Evolutionary conservation across 2,329 filamentous ascomycete genomes (phyloP).

Genomic region (Camptophora hylomeconis): DNA sequence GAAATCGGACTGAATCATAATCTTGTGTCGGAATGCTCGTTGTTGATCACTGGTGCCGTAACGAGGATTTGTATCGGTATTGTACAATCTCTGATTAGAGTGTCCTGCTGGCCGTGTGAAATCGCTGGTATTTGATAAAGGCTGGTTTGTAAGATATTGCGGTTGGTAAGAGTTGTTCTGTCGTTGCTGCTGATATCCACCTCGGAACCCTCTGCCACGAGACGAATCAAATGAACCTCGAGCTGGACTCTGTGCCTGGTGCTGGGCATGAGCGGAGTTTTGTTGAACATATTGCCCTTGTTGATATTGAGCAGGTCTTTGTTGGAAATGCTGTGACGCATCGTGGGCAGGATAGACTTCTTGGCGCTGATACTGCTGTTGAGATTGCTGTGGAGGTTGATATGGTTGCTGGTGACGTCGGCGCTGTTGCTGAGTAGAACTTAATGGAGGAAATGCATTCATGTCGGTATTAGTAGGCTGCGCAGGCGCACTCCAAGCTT

Average conservation of each 20-base stretch:
- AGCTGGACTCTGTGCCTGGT: constrained; percentile 1
- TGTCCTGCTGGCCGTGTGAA: constrained; percentile 7
- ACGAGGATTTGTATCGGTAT: constrained; percentile 6
- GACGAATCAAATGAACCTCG: constrained; percentile 4
- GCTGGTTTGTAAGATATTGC: neutral
- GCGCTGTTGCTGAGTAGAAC: too few species aligned
- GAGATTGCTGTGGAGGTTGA: too few species aligned
- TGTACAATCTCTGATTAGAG: constrained; percentile 7
- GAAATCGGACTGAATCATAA: constrained; percentile 16
- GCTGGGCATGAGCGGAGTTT: neutral
- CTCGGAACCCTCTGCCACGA: constrained; percentile 3
- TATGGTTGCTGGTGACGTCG: too few species aligned
- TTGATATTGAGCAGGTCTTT: too few species aligned
- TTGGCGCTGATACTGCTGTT: too few species aligned
- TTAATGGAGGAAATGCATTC: too few species aligned
- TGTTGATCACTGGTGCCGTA: constrained; percentile 10
- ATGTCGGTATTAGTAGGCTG: too few species aligned
- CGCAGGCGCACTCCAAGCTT: too few species aligned
- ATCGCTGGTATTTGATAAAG: neutral
- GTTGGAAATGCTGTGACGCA: too few species aligned
- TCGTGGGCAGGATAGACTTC: too few species aligned
- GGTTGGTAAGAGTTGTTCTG: neutral
- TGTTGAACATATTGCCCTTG: too few species aligned
- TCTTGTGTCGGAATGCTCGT: constrained; percentile 5
- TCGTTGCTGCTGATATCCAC: constrained; percentile 1